Base-by-base conservation (phyloP, 768 basidiomycete genomes). In the Gymnopilus dilepis region DNA sequence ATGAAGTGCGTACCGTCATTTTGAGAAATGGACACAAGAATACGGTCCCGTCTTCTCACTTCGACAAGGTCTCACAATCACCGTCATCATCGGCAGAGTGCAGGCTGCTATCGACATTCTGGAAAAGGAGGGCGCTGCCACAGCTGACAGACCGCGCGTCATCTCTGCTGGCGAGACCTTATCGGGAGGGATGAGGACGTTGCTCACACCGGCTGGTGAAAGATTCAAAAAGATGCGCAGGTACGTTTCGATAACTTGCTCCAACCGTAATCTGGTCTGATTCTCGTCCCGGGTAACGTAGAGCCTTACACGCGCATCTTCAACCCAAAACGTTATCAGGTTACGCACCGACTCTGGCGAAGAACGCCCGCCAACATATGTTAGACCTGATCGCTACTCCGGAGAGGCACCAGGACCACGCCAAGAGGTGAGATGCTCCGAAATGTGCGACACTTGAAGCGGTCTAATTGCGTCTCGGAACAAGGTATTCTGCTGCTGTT, bases 1-100 rank as follows among this genome's bases (percentile, higher is more conserved):
- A 9, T 40, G 24, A 22, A 84, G 82, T 58, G 77, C 79, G 0
- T 82, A 83, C 61, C 79, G 82, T 21, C 74, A 81, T 56, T 88
- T 87, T 56, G 82, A 85, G 37, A 79, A 84, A 63, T 87, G 86
- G 83, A 81, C 83, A 6, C 78, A 86, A 67, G 69, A 81, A 63
- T 89, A 89, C 62, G 88, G 88, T 0, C 84, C 87, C 0, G 76
- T 89, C 7, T 86, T 88, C 64, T 81, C 84, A 0, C 70, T 89
- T 2, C 78, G 83, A 0, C 76, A 84, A 58, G 87, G 88, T 1
- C 67, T 76, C 12, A 72, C 72, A 9, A 77, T 74, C 9, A 75
- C 78, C 43, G 70, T 84, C 58, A 76, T 87, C 47, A 76, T 86
- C 28, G 82, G 83, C 0, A 74, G 84, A 2, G 69, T 84, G 52